Percentiles rank a stretch among this genome's conserved stretches.
phyloP scores from a whole-genome alignment of 768 basidiomycete genomes.

The Brasilioporus rufonigricans region DNA sequence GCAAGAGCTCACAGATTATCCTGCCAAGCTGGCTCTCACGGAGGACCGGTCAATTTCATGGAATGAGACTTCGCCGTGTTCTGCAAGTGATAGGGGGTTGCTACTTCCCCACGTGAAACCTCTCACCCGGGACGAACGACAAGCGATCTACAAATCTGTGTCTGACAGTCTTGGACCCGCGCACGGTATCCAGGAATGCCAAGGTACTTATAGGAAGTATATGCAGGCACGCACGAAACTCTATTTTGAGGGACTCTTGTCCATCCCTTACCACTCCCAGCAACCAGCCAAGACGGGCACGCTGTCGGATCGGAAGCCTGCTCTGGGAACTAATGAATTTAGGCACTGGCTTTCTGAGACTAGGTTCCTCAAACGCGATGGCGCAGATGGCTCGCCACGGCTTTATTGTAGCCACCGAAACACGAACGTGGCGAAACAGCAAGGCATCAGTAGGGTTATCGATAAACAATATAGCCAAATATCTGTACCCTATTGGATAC shows the following conservation, averaged over 20 bases:
- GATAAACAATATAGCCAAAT: conserved; percentile 8
- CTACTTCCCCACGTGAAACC: conserved; percentile 24
- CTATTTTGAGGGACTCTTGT: conserved; percentile 45
- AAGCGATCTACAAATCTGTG: conserved; percentile 50
- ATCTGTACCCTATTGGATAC: conserved; percentile 7
- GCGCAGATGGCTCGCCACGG: conserved; percentile 12
- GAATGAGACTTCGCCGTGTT: conserved; percentile 20
- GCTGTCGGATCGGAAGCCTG: conserved; percentile 10
- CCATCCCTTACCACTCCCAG: conserved; percentile 13
- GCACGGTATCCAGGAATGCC: conserved; percentile 46
- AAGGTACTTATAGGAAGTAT: conserved; percentile 49
- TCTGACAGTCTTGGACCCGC: conserved; percentile 47
- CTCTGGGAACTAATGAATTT: conserved; percentile 26
- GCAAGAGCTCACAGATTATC: conserved; percentile 22
- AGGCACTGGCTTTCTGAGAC: conserved; percentile 33
- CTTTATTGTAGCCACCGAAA: conserved; percentile 10
- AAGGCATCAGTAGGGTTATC: conserved; percentile 1
- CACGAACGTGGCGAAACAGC: conserved; percentile 11
- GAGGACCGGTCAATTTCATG: conserved; percentile 11
- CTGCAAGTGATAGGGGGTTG: conserved; percentile 14
- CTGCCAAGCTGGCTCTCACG: conserved; percentile 7
- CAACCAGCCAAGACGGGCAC: conserved; percentile 9
- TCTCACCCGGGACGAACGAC: conserved; percentile 45
- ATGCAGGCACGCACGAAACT: conserved; percentile 48
- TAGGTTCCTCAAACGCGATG: conserved; percentile 22